A percentile compares a stretch with the other conserved stretches of the same genome.
Conservation (phyloP, 495 filamentous ascomycete species). For the Tuber umbilicatum region DNA sequence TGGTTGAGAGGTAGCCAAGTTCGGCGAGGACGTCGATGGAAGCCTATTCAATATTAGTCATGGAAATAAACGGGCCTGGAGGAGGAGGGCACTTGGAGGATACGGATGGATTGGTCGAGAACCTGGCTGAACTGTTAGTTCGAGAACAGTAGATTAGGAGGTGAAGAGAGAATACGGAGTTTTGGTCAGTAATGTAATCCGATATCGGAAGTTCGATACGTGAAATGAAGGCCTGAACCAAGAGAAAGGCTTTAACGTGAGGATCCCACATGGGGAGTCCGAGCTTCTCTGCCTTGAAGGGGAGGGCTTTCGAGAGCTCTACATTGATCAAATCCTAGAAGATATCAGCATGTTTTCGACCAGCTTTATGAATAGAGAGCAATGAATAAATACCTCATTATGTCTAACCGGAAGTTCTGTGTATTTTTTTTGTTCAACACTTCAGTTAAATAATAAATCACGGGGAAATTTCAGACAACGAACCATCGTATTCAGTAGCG, state of each 20-base stretch:
- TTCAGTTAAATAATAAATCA: not conserved
- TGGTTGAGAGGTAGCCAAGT: slow-evolving; percentile 67
- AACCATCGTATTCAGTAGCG: slow-evolving; percentile 80
- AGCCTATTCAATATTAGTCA: slow-evolving; percentile 48
- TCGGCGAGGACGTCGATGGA: slow-evolving; percentile 93
- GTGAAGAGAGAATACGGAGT: slow-evolving; percentile 45
- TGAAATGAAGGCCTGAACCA: slow-evolving; percentile 91
- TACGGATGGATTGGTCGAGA: slow-evolving; percentile 91
- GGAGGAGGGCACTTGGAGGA: slow-evolving; percentile 53
- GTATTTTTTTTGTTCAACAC: slow-evolving; percentile 6
- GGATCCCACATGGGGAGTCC: slow-evolving; percentile 93
- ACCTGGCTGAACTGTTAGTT: slow-evolving; percentile 49
- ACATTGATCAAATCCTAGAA: slow-evolving; percentile 77
- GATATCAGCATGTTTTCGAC: not conserved
- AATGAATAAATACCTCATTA: slow-evolving; percentile 55
- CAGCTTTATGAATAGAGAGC: not conserved
- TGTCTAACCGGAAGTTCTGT: slow-evolving; percentile 90
- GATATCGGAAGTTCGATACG: slow-evolving; percentile 87
- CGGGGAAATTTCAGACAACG: not conserved
- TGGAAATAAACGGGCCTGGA: not conserved
- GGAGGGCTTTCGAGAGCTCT: slow-evolving; percentile 75
- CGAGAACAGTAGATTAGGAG: not conserved
- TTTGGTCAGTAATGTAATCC: slow-evolving; percentile 95
- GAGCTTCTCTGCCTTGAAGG: slow-evolving; percentile 60
- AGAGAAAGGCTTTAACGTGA: slow-evolving; percentile 90